Evolutionary conservation across 2,329 filamentous ascomycete genomes (phyloP).

Genomic region (Pseudocercospora cruenta): DNA sequence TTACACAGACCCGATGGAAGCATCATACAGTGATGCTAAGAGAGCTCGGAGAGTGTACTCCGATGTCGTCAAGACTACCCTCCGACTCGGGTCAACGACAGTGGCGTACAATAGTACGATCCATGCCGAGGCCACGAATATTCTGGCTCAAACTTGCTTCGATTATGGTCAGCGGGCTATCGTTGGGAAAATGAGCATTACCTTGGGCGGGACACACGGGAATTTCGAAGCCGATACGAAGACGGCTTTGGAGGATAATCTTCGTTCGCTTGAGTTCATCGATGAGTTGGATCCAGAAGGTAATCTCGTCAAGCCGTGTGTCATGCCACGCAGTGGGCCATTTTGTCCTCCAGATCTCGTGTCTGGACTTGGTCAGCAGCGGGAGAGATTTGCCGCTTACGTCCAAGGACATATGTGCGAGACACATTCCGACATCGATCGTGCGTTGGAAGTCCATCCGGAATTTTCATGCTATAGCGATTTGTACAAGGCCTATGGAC

Average conservation of each 20-base stretch:
- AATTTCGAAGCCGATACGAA: constrained; percentile 35
- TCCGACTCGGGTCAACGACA: constrained; percentile 65
- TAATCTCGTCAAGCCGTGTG: constrained; percentile 36
- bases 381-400: constrained; percentile 53
- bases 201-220: constrained; percentile 49
- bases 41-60: constrained; percentile 48
- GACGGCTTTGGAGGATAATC: constrained; percentile 25
- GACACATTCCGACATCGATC: constrained; percentile 61
- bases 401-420: constrained; percentile 73
- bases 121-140: constrained; percentile 60
- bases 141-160: constrained; percentile 60
- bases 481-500: constrained; percentile 59
- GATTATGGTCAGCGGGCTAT: constrained; percentile 61
- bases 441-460: constrained; percentile 61
- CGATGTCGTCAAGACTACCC: constrained; percentile 59
- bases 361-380: constrained; percentile 59
- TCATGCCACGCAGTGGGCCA: constrained; percentile 60
- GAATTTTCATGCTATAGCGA: constrained; percentile 61
- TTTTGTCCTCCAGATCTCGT: constrained; percentile 61
- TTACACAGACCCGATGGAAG: constrained; percentile 29
- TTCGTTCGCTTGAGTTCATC: constrained; percentile 37
- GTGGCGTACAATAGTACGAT: constrained; percentile 64
- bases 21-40: constrained; percentile 56
- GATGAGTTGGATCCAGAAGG: constrained; percentile 22
- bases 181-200: constrained; percentile 67